These are phyloP conservation scores for Aristolochia fimbriata DNA, from an alignment of 164 flowering plant genomes.

Conservation along the genomic window DNA sequence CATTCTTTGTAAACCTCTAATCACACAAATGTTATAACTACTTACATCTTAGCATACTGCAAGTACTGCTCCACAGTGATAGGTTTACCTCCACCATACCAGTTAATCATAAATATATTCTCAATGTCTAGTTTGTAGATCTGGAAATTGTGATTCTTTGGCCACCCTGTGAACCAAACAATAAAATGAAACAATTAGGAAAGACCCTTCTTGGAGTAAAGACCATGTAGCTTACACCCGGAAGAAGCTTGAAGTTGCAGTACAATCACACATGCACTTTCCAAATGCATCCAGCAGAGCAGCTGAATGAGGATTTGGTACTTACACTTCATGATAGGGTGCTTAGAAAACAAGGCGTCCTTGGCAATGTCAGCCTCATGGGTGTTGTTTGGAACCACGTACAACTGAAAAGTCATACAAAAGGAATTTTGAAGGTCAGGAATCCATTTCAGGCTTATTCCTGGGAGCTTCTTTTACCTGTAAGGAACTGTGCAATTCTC, in stretches of 20 bases:
- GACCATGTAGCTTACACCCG: neutral
- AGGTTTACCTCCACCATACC: slow-evolving; percentile 88
- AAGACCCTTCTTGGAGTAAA: neutral
- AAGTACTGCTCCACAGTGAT: slow-evolving; percentile 67
- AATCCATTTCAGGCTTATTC: too few relatives aligned
- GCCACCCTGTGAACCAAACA: slow-evolving; percentile 59
- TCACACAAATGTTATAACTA: slow-evolving; percentile 4
- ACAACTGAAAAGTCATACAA: slow-evolving; percentile 32
- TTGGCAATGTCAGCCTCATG: slow-evolving; percentile 60
- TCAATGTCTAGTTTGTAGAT: slow-evolving; percentile 67
- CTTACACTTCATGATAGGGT: slow-evolving; percentile 84
- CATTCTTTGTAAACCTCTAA: slow-evolving; percentile 1
- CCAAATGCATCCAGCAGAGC: neutral
- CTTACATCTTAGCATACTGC: slow-evolving; percentile 40
- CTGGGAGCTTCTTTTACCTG: too few relatives aligned
- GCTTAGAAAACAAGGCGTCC: slow-evolving; percentile 74
- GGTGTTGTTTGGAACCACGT: slow-evolving; percentile 30
- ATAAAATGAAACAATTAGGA: neutral
- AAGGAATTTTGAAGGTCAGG: neutral
- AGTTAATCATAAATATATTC: slow-evolving; percentile 68
- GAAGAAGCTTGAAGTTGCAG: neutral
- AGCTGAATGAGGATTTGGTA: neutral
- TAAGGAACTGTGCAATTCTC: too few relatives aligned
- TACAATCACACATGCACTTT: too few relatives aligned
- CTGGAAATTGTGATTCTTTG: slow-evolving; percentile 63